A percentile compares a stretch with the other conserved stretches of the same genome.
Conservation (phyloP, 768 basidiomycete genomes). For the Astraeus odoratus region DNA sequence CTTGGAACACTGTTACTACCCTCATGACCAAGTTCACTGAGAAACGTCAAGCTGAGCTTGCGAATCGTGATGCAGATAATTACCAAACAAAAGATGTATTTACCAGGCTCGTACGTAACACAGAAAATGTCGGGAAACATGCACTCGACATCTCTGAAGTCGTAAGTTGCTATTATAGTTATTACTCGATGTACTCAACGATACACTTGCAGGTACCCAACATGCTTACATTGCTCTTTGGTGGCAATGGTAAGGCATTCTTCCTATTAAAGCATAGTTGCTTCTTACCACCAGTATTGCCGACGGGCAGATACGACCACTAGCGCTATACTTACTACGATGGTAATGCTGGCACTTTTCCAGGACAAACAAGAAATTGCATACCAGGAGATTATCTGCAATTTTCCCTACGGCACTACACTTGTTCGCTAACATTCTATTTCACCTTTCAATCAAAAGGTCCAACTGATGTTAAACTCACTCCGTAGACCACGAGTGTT, state of each 20-base stretch:
- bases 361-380: slow-evolving; percentile 22
- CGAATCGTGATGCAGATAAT: slow-evolving; percentile 15
- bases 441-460: background rate
- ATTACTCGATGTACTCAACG: background rate
- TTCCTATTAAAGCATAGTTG: no score
- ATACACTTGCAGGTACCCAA: slow-evolving; percentile 18
- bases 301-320: slow-evolving; percentile 20
- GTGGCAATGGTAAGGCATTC: slow-evolving; percentile 42
- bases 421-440: slow-evolving; percentile 8
- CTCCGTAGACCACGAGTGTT: background rate
- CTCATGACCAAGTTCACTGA: slow-evolving; percentile 4
- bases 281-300: background rate
- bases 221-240: slow-evolving; percentile 42
- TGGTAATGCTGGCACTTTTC: slow-evolving; percentile 20
- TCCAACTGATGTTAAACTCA: background rate
- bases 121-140: slow-evolving; percentile 37
- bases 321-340: slow-evolving; percentile 20
- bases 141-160: slow-evolving; percentile 37
- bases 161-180: slow-evolving; percentile 3
- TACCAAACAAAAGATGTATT: slow-evolving; percentile 29
- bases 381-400: slow-evolving; percentile 19
- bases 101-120: slow-evolving; percentile 38
- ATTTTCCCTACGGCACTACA: slow-evolving; percentile 6
- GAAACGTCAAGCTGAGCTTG: slow-evolving; percentile 20
- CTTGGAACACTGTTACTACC: slow-evolving; percentile 5